phyloP scores from a whole-genome alignment of 177 flowering plant species.

The Vitis hybrid region DNA sequence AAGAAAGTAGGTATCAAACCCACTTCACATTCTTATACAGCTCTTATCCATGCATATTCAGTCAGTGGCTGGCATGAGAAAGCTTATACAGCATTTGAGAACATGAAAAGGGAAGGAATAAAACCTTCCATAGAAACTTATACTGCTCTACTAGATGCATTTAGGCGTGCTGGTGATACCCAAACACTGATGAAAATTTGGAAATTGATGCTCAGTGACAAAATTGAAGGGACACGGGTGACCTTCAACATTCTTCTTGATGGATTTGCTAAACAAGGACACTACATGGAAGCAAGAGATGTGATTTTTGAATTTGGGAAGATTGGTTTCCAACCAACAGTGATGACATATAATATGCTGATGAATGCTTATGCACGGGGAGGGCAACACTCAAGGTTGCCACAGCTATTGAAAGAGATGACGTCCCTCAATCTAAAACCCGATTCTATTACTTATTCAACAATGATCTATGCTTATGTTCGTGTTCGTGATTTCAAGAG shows the following conservation, averaged over 20 bases:
- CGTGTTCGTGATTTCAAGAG: conserved; percentile 90
- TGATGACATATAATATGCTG: conserved; percentile 91
- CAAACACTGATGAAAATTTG: conserved; percentile 65
- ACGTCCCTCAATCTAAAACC: conserved; percentile 69
- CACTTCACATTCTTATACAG: conserved; percentile 80
- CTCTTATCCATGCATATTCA: conserved; percentile 90
- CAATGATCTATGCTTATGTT: conserved; percentile 87
- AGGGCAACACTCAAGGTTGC: conserved; percentile 80
- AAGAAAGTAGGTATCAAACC: conserved; percentile 74
- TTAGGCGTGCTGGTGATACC: conserved; percentile 85
- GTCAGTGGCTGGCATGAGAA: conserved; percentile 87
- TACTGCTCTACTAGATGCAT: conserved; percentile 86
- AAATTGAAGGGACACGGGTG: conserved; percentile 70
- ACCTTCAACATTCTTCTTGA: conserved; percentile 84
- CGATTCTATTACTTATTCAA: conserved; percentile 76
- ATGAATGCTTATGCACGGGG: conserved; percentile 96
- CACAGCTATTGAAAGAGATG: conserved; percentile 91
- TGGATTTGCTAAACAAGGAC: conserved; percentile 94
- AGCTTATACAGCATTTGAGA: conserved; percentile 65
- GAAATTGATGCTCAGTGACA: conserved; percentile 72
- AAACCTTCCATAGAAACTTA: conserved; percentile 83
- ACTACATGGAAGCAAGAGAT: conserved; percentile 78
- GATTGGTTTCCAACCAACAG: conserved; percentile 72
- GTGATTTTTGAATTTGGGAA: conserved; percentile 78
- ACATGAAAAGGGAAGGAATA: conserved; percentile 71